phyloP scores from a whole-genome alignment of 2,329 filamentous ascomycete genomes.

The Zymoseptoria pseudotritici region DNA sequence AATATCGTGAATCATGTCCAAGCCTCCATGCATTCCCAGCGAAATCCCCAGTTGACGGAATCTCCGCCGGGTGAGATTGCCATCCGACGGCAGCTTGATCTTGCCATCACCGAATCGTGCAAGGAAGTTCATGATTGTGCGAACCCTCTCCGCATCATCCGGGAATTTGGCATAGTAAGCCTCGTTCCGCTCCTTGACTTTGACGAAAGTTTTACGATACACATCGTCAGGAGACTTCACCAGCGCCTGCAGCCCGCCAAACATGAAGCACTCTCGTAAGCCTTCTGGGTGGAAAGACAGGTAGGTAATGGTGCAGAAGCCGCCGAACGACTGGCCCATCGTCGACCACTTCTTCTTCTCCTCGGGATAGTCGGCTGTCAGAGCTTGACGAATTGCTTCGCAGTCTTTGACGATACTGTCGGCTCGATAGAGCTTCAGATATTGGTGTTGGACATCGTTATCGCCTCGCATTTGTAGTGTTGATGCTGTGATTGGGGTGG shows the following conservation, averaged over 20 bases:
- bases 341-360: conserved; percentile 74
- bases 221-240: conserved; percentile 65
- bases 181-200: conserved; percentile 63
- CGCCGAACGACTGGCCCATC: conserved; percentile 87
- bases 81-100: conserved; percentile 64
- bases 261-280: conserved; percentile 72
- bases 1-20: conserved; percentile 67
- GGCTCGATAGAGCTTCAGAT: conserved; percentile 77
- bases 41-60: conserved; percentile 70
- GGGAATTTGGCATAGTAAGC: conserved; percentile 81
- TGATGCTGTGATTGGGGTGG: conserved; percentile 67
- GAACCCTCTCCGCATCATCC: conserved; percentile 64
- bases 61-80: conserved; percentile 61
- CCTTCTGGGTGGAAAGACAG: conserved; percentile 71
- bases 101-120: conserved; percentile 47
- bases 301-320: conserved; percentile 78
- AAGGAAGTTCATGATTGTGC: conserved; percentile 59
- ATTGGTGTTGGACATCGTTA: conserved; percentile 64
- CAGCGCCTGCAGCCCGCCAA: conserved; percentile 75
- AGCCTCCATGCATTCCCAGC: conserved; percentile 71
- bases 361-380: conserved; percentile 62
- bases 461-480: conserved; percentile 59
- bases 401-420: conserved; percentile 86
- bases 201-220: conserved; percentile 63
- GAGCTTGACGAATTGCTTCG: conserved; percentile 70